These are phyloP conservation scores for Aspergillus brunneoviolaceus DNA, from an alignment of 2,329 filamentous ascomycete genomes.

Conservation along the genomic window DNA sequence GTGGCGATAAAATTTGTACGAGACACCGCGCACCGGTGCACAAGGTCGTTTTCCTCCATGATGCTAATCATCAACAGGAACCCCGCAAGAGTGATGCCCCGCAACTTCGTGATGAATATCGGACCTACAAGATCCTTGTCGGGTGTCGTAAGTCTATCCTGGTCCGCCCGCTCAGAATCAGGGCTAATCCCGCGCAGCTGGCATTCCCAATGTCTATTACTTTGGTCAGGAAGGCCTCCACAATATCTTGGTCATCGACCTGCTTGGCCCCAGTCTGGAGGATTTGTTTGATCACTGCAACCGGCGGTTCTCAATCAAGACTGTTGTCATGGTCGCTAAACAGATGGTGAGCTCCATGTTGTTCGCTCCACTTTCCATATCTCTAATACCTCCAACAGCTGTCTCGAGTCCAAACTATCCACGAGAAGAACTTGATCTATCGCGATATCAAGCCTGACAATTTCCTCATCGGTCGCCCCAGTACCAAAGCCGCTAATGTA, in stretches of 20 bases:
- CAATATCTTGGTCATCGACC: conserved; percentile 97
- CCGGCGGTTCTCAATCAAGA: conserved; percentile 92
- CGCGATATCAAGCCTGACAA: conserved; percentile 99
- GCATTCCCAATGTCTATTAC: conserved; percentile 99
- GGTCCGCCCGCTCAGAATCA: conserved; percentile 16
- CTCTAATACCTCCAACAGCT: conserved; percentile 53
- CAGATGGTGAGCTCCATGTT: conserved; percentile 70
- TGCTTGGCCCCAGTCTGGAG: conserved; percentile 90
- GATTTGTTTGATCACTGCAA: conserved; percentile 98
- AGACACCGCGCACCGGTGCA: conserved; percentile 27
- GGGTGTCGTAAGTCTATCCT: conserved; percentile 80
- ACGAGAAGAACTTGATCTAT: conserved; percentile 99
- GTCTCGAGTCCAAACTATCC: conserved; percentile 87
- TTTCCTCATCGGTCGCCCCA: conserved; percentile 91
- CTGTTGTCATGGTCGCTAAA: conserved; percentile 98
- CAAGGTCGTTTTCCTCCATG: background rate
- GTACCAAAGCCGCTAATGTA: conserved; percentile 92
- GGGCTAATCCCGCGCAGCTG: conserved; percentile 61
- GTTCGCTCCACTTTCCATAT: conserved; percentile 22
- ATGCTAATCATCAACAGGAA: conserved; percentile 62
- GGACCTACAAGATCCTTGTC: conserved; percentile 98
- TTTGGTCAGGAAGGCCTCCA: conserved; percentile 98
- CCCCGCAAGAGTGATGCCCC: conserved; percentile 98
- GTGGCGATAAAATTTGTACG: conserved; percentile 98
- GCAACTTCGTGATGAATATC: conserved; percentile 95